These are phyloP conservation scores for Botryotinia convoluta DNA, from an alignment of 2,329 filamentous ascomycete species.

Conservation along the genomic window DNA sequence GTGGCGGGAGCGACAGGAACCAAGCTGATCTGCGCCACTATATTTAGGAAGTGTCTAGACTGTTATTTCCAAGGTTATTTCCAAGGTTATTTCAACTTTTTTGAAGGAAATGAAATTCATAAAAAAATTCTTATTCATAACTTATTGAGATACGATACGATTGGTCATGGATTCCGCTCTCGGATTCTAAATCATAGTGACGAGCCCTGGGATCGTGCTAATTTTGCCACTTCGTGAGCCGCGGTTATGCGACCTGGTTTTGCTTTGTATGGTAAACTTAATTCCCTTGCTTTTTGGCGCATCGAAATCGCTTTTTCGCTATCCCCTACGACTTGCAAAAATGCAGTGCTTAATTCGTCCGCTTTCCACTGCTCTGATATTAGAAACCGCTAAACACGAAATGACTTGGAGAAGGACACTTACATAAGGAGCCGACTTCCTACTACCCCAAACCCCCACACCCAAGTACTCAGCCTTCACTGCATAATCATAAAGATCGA, in stretches of 20 bases:
- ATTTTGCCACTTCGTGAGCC: background rate
- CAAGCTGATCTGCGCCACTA: background rate
- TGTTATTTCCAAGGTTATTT: background rate
- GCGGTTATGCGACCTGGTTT: background rate
- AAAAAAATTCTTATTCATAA: background rate
- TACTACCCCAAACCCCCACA: constrained; percentile 39
- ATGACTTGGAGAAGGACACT: background rate
- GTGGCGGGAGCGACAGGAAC: constrained; percentile 1
- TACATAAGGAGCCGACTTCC: background rate
- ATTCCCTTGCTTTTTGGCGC: background rate
- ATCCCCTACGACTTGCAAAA: background rate
- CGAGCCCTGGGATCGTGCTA: background rate
- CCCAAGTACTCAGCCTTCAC: constrained; percentile 42
- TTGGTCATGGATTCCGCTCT: background rate
- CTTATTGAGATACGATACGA: background rate
- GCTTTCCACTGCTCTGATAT: background rate
- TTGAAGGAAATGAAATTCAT: background rate
- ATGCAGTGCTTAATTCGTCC: background rate
- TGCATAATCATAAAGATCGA: constrained; percentile 47
- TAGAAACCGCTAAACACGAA: background rate
- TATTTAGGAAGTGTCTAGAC: background rate
- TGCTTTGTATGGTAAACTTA: background rate
- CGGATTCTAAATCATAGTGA: background rate
- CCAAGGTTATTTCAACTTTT: background rate
- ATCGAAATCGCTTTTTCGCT: background rate